These are phyloP conservation scores for Lodderomyces pseudojiufengensis DNA, from an alignment of 1,139 yeast genomes.

Conservation along the genomic window DNA sequence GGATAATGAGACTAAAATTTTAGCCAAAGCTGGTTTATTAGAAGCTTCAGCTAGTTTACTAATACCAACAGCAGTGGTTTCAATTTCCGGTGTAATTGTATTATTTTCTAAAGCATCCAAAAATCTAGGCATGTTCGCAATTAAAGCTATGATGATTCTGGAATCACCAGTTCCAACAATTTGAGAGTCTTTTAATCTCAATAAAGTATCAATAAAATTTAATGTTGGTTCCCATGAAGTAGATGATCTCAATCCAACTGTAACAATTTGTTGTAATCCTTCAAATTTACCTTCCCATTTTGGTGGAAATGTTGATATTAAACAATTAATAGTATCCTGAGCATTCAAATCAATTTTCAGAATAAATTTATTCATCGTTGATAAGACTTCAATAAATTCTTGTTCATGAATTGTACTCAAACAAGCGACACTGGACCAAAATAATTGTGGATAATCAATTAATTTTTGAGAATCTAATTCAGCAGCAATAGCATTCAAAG, in stretches of 20 bases:
- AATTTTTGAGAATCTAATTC: constrained; percentile 75
- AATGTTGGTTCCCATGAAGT: constrained; percentile 77
- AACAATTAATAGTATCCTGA: constrained; percentile 77
- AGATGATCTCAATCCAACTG: constrained; percentile 80
- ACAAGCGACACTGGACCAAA: constrained; percentile 96
- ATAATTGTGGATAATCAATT: constrained; percentile 85
- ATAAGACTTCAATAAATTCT: constrained; percentile 83
- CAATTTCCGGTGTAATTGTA: constrained; percentile 48
- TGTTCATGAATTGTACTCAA: constrained; percentile 87
- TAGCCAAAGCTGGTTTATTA: constrained; percentile 58
- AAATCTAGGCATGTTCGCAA: constrained; percentile 81
- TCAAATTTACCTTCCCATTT: constrained; percentile 95
- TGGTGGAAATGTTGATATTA: constrained; percentile 85
- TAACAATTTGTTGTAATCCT: constrained; percentile 75
- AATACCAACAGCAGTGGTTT: constrained; percentile 56
- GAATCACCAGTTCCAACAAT: constrained; percentile 72
- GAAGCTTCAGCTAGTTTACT: constrained; percentile 58
- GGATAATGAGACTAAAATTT: constrained; percentile 73
- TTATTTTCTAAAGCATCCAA: constrained; percentile 70
- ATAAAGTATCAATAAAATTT: constrained; percentile 68
- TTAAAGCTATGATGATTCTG: constrained; percentile 64
- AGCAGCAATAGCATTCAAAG: constrained; percentile 86
- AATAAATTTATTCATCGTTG: constrained; percentile 76
- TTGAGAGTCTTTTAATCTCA: constrained; percentile 64
- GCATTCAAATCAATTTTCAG: constrained; percentile 85